Percentiles rank a stretch among this genome's conserved stretches.
Conservation (phyloP, 306 rosid genomes). For the Myrica gale region DNA sequence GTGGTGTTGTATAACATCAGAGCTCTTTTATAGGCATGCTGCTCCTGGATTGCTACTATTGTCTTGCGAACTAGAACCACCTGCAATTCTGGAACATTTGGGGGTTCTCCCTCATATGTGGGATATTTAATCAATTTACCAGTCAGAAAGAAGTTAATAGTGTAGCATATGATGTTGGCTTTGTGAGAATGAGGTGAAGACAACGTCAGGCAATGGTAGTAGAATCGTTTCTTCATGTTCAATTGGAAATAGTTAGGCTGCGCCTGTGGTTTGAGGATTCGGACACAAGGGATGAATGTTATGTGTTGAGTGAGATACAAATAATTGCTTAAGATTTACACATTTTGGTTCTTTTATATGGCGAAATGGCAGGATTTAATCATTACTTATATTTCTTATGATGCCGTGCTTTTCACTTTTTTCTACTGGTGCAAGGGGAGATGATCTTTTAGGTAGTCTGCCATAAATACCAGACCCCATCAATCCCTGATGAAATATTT, state of each 20-base stretch:
- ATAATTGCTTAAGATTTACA: too few species aligned
- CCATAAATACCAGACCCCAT: neutral
- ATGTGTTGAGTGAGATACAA: too few species aligned
- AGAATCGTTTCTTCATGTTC: neutral
- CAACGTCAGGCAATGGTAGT: neutral
- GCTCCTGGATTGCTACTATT: neutral
- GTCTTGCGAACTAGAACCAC: neutral
- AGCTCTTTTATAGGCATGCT: neutral
- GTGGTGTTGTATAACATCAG: neutral
- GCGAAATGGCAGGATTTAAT: too few species aligned
- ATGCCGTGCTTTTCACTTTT: too few species aligned
- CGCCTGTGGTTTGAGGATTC: too few species aligned
- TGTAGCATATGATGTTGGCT: neutral
- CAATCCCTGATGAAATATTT: neutral
- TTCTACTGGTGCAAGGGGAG: too few species aligned
- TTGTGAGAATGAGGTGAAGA: neutral
- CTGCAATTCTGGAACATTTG: neutral
- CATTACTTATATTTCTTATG: too few species aligned
- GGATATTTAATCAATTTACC: neutral
- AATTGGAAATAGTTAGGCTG: neutral
- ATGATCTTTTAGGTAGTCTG: neutral
- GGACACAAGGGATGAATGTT: too few species aligned
- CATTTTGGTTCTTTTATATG: too few species aligned
- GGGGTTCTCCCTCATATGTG: neutral
- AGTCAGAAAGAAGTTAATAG: neutral